Conservation (phyloP, 148 eudicot genomes). For the Rheum nobile region DNA sequence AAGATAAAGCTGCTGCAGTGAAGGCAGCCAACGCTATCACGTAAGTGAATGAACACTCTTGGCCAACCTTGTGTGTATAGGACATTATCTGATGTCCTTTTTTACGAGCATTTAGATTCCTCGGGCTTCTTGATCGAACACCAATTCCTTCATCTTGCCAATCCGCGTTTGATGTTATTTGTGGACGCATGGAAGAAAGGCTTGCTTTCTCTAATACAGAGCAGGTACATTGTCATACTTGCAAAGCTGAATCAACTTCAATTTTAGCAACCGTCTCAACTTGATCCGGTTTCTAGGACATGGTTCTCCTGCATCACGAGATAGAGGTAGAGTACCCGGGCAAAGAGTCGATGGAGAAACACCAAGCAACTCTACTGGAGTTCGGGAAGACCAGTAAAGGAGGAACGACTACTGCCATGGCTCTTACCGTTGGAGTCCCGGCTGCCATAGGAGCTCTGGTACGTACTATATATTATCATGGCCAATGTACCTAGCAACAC, state of each 20-base stretch:
- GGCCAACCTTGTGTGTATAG: no score
- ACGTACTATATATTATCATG: slow-evolving; percentile 1
- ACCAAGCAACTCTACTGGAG: slow-evolving; percentile 69
- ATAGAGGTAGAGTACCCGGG: slow-evolving; percentile 64
- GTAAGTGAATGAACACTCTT: slow-evolving; percentile 26
- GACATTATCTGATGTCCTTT: background rate
- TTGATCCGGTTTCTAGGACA: slow-evolving; percentile 36
- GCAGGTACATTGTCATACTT: slow-evolving; percentile 31
- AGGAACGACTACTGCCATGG: slow-evolving; percentile 75
- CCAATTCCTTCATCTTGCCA: slow-evolving; percentile 64
- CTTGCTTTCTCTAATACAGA: slow-evolving; percentile 65
- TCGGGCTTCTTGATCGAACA: slow-evolving; percentile 56
- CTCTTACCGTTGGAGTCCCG: slow-evolving; percentile 85
- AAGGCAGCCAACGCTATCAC: slow-evolving; percentile 75
- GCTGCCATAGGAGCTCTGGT: slow-evolving; percentile 96
- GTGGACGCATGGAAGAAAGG: slow-evolving; percentile 80
- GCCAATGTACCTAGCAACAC: background rate
- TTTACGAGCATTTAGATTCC: slow-evolving; percentile 41
- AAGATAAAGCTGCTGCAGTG: slow-evolving; percentile 42
- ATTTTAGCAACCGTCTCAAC: background rate
- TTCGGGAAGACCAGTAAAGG: slow-evolving; percentile 60
- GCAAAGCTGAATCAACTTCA: no score
- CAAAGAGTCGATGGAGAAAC: slow-evolving; percentile 39
- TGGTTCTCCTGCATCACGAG: slow-evolving; percentile 94
- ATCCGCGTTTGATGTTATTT: slow-evolving; percentile 72